These are phyloP conservation scores for Cladosporium austrohemisphaericum DNA, from an alignment of 2,329 filamentous ascomycete species.

Conservation along the genomic window DNA sequence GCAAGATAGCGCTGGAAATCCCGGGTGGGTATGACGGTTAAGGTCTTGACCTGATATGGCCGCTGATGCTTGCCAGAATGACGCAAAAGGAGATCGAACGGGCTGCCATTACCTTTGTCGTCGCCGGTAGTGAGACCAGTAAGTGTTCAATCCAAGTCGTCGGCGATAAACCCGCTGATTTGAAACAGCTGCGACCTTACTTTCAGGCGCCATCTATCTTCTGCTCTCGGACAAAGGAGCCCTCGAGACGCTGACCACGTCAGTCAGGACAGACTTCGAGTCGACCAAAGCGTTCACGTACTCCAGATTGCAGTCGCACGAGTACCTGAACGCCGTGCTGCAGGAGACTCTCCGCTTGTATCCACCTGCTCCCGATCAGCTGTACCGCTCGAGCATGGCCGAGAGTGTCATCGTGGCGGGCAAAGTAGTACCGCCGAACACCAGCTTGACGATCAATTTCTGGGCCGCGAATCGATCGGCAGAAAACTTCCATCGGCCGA, in stretches of 20 bases:
- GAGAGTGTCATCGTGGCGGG: not conserved
- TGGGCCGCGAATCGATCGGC: constrained; percentile 19
- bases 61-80: not conserved
- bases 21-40: not conserved
- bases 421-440: not conserved
- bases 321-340: constrained; percentile 38
- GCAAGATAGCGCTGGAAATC: not conserved
- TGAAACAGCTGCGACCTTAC: constrained; percentile 37
- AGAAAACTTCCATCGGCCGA: constrained; percentile 24
- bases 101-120: not conserved
- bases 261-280: constrained; percentile 34
- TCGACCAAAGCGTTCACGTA: constrained; percentile 25
- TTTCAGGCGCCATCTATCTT: constrained; percentile 31
- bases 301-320: constrained; percentile 33
- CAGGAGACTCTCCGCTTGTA: constrained; percentile 36
- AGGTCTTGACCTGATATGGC: too few species aligned
- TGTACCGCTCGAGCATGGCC: not conserved
- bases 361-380: constrained; percentile 32
- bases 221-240: constrained; percentile 30
- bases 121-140: constrained; percentile 1
- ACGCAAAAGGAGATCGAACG: not conserved
- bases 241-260: constrained; percentile 30
- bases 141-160: not conserved
- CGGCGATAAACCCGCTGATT: not conserved
- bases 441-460: not conserved